A percentile compares a stretch with the other conserved stretches of the same genome.
Conservation (phyloP, 352 stramenopile genomes). For the Phytopythium delawarense region DNA sequence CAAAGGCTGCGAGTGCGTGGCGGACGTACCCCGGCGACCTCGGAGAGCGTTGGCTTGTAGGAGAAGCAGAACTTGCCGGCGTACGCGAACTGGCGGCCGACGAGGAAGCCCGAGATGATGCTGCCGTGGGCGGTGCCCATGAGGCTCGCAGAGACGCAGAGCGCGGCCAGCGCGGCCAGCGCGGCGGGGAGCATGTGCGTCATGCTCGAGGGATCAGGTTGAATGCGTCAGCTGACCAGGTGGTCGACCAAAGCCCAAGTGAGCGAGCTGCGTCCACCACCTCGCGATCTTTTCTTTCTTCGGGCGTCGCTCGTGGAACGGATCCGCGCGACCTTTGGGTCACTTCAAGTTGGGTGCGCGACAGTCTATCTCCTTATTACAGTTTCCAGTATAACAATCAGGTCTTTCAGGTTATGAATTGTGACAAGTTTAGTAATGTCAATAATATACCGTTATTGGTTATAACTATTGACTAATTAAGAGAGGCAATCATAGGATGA, state of each 20-base stretch:
- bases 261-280: neutral
- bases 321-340: too few relatives aligned
- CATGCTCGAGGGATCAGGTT: neutral
- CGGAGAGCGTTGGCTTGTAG: conserved; percentile 46
- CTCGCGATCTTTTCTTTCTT: too few relatives aligned
- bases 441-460: too few relatives aligned
- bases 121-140: conserved; percentile 17
- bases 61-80: conserved; percentile 84
- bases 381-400: too few relatives aligned
- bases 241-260: neutral
- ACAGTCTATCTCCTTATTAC: too few relatives aligned
- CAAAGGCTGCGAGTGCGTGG: neutral
- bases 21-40: conserved; percentile 48
- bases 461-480: too few relatives aligned
- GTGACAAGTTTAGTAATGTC: too few relatives aligned
- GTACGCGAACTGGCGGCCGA: conserved; percentile 71
- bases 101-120: conserved; percentile 53
- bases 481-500: too few relatives aligned
- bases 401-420: too few relatives aligned
- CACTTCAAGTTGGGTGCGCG: too few relatives aligned
- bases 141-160: neutral
- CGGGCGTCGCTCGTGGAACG: too few relatives aligned
- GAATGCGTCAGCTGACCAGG: neutral
- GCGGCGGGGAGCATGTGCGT: neutral
- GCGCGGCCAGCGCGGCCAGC: neutral